Conservation (phyloP, 78 protist species). For the Polysphondylium violaceum region DNA sequence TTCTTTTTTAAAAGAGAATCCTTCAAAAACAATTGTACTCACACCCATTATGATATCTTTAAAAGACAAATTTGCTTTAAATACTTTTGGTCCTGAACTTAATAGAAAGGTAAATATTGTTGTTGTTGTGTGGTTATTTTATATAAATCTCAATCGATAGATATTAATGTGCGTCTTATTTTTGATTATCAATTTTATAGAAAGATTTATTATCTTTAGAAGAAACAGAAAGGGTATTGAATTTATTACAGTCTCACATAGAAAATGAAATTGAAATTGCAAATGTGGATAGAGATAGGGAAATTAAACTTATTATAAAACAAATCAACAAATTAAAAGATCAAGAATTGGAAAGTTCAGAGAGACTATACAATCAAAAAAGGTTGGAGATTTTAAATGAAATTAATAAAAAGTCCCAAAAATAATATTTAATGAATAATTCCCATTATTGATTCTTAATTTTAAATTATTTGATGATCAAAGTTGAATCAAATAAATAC, state of each 20-base stretch:
- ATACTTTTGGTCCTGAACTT: slow-evolving; percentile 27
- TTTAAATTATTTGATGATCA: no score
- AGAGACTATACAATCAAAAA: slow-evolving; percentile 9
- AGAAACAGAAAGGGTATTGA: slow-evolving; percentile 39
- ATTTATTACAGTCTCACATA: slow-evolving; percentile 21
- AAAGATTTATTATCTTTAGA: slow-evolving; percentile 72
- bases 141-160: not conserved
- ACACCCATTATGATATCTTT: slow-evolving; percentile 63
- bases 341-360: slow-evolving; percentile 12
- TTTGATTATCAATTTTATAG: not conserved
- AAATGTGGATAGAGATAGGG: slow-evolving; percentile 9
- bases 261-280: slow-evolving; percentile 25
- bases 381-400: slow-evolving; percentile 45
- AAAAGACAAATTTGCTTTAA: slow-evolving; percentile 49
- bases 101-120: slow-evolving; percentile 41
- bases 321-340: slow-evolving; percentile 24
- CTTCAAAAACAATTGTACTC: slow-evolving; percentile 15
- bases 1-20: not conserved
- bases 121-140: not conserved
- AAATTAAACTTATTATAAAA: slow-evolving; percentile 37
- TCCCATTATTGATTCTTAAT: no score
- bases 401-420: slow-evolving; percentile 19
- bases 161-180: not conserved
- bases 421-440: not conserved
- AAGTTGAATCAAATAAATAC: no score